These are phyloP conservation scores for Adansonia gregorii DNA, from an alignment of 441 rosid genomes.

Conservation along the genomic window DNA sequence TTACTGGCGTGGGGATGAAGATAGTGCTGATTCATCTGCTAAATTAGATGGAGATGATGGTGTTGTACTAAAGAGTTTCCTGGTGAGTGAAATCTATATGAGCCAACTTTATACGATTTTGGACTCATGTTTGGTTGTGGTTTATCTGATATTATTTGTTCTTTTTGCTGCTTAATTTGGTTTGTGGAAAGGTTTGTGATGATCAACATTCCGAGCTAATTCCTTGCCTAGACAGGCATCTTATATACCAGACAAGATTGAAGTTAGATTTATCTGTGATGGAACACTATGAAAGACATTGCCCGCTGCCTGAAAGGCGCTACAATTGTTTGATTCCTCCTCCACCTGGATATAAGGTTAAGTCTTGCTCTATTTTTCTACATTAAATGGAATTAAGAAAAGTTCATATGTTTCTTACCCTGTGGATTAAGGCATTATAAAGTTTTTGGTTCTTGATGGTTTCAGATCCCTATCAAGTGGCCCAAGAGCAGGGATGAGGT, in stretches of 20 bases:
- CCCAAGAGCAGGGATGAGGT: slow-evolving; percentile 98
- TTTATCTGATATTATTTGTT: not conserved
- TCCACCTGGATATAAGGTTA: slow-evolving; percentile 93
- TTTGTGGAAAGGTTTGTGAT: slow-evolving; percentile 76
- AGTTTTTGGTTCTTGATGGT: slow-evolving; percentile 6
- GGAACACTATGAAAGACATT: slow-evolving; percentile 99
- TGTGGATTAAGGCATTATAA: slow-evolving; percentile 1
- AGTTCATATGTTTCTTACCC: not conserved
- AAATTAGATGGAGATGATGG: slow-evolving; percentile 58
- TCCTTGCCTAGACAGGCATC: slow-evolving; percentile 92
- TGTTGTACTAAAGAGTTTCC: slow-evolving; percentile 73
- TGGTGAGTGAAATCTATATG: slow-evolving; percentile 51
- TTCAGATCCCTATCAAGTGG: slow-evolving; percentile 94
- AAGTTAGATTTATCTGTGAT: slow-evolving; percentile 92
- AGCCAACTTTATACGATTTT: slow-evolving; percentile 19
- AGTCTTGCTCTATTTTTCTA: not conserved
- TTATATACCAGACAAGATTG: slow-evolving; percentile 90
- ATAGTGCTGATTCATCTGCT: slow-evolving; percentile 47
- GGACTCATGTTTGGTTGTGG: not conserved
- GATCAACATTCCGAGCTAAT: slow-evolving; percentile 93
- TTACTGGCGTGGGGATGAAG: slow-evolving; percentile 84
- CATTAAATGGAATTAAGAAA: not conserved
- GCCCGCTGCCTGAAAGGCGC: slow-evolving; percentile 87
- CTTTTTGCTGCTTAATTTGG: not conserved
- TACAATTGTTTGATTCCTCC: slow-evolving; percentile 98